A percentile compares a stretch with the other conserved stretches of the same genome.
phyloP scores from a whole-genome alignment of 2,329 filamentous ascomycete genomes.

The Aspergillus caelatus region DNA sequence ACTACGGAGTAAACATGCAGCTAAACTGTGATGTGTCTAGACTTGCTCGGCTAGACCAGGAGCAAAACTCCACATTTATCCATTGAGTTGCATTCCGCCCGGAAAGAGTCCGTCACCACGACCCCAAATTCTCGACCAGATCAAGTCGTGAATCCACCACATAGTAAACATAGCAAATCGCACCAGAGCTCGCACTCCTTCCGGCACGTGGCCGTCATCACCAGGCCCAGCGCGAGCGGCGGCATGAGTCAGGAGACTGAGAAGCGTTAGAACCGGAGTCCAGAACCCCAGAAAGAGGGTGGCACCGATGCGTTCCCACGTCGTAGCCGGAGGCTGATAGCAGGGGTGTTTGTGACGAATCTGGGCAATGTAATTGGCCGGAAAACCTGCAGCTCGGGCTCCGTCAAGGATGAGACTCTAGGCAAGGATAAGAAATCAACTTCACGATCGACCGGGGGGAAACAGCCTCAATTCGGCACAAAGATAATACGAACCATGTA shows the following conservation, averaged over 20 bases:
- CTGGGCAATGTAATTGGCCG: constrained; percentile 1
- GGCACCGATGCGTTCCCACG: constrained; percentile 4
- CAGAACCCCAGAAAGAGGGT: constrained; percentile 4
- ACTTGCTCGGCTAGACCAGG: not conserved
- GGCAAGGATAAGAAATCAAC: no score
- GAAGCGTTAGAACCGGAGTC: constrained; percentile 2
- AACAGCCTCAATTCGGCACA: not conserved
- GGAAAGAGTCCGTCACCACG: constrained; percentile 1
- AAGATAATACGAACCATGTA: constrained; percentile 2
- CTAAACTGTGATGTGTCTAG: not conserved
- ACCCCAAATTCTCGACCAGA: constrained; percentile 2
- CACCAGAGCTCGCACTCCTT: constrained; percentile 3
- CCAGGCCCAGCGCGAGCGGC: constrained; percentile 1
- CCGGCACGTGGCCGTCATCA: constrained; percentile 3
- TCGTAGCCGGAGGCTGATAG: not conserved
- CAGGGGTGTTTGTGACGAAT: constrained; percentile 3
- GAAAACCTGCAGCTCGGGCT: not conserved
- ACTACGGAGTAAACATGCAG: not conserved
- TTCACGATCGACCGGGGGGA: no score
- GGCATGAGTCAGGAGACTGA: constrained; percentile 4
- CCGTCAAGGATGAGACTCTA: not conserved
- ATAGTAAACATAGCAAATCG: constrained; percentile 5
- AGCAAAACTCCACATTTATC: not conserved
- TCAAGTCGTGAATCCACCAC: constrained; percentile 3
- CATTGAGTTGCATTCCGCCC: not conserved